Conservation (phyloP, 257 asterid genomes). For the Solanum ossicruentum region DNA sequence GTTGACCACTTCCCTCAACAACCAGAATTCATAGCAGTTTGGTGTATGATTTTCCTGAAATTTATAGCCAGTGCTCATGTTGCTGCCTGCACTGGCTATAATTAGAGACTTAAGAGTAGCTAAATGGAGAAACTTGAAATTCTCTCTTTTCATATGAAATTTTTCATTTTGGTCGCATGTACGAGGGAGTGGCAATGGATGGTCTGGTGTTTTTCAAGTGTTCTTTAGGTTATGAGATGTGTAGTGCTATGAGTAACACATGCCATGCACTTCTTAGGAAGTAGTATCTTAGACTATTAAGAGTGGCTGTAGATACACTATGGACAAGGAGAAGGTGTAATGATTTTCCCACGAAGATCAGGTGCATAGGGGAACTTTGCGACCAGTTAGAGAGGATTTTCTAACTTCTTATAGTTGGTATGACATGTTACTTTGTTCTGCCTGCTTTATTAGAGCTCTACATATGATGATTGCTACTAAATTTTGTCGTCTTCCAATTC, state of each 20-base stretch:
- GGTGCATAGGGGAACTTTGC: neutral
- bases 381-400: neutral
- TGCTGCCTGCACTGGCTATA: neutral
- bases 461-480: neutral
- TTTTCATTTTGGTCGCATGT: neutral
- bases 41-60: neutral
- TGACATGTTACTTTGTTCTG: neutral
- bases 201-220: neutral
- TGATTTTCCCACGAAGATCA: neutral
- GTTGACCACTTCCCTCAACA: neutral
- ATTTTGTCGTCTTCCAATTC: neutral
- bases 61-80: neutral
- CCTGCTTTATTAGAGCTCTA: neutral
- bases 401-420: neutral
- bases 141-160: neutral
- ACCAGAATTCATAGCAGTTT: neutral
- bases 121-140: neutral
- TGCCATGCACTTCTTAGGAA: neutral
- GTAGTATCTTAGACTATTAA: neutral
- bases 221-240: neutral
- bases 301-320: neutral
- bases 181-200: neutral
- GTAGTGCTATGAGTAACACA: neutral
- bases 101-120: neutral
- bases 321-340: neutral